These are phyloP conservation scores for Cucurbita ficifolia DNA, from an alignment of 306 rosid species.

Conservation along the genomic window DNA sequence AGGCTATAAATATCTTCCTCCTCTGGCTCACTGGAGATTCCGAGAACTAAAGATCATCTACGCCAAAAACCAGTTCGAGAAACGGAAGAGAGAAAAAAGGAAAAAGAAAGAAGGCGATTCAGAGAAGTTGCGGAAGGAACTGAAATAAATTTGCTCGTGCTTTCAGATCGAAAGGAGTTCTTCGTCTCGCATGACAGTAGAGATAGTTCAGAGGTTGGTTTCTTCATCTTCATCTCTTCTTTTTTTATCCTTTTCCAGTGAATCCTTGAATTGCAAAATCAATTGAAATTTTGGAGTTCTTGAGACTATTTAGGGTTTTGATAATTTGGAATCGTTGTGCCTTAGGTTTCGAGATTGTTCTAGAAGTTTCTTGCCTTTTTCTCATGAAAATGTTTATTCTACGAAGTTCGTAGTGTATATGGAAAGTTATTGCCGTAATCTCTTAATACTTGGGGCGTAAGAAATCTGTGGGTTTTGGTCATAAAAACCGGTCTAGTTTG, in stretches of 20 bases:
- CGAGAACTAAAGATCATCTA: background rate
- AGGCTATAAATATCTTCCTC: conserved; percentile 43
- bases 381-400: background rate
- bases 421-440: background rate
- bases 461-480: background rate
- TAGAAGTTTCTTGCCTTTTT: background rate
- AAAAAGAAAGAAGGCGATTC: background rate
- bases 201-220: conserved; percentile 23
- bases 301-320: background rate
- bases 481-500: no score
- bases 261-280: background rate
- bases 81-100: background rate
- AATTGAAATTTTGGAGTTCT: background rate
- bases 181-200: conserved; percentile 2
- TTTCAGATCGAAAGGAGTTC: background rate
- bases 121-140: background rate
- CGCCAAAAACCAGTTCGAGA: background rate
- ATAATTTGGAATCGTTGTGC: background rate
- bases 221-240: background rate
- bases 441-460: background rate
- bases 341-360: conserved; percentile 1
- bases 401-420: background rate
- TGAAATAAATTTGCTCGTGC: background rate
- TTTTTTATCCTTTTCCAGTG: background rate
- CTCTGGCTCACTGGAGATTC: background rate